Conservation (phyloP, 2,329 filamentous ascomycete species). For the Sporothrix pseudoabietina region DNA sequence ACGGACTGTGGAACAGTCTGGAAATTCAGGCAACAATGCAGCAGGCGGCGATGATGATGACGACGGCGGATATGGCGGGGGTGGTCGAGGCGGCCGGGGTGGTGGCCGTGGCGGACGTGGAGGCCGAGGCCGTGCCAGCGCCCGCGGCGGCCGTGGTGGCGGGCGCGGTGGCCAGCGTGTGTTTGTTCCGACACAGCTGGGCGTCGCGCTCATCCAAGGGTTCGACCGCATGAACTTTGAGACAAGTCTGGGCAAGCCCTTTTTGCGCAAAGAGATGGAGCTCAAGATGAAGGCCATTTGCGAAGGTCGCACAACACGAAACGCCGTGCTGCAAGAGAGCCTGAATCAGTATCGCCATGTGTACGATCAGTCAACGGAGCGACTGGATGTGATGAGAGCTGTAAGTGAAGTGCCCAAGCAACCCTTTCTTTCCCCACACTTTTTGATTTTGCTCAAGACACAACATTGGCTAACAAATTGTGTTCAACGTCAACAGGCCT, state of each 20-base stretch:
- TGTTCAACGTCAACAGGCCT: constrained; percentile 44
- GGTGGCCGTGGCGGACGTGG: constrained; percentile 47
- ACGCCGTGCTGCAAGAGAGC: constrained; percentile 77
- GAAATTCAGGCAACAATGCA: constrained; percentile 39
- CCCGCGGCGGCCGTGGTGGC: constrained; percentile 46
- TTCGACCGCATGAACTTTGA: constrained; percentile 95
- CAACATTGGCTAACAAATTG: neutral
- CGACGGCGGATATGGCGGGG: constrained; percentile 54
- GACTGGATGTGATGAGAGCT: constrained; percentile 66
- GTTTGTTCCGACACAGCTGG: constrained; percentile 89
- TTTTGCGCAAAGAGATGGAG: constrained; percentile 97
- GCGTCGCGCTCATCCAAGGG: constrained; percentile 87
- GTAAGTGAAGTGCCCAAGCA: constrained; percentile 55
- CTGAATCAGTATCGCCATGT: constrained; percentile 84
- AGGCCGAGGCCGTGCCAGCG: constrained; percentile 44
- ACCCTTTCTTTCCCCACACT: neutral
- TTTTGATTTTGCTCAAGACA: neutral
- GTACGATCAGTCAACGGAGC: constrained; percentile 77
- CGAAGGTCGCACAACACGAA: constrained; percentile 75
- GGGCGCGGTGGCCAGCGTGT: constrained; percentile 66
- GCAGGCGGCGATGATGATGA: constrained; percentile 46
- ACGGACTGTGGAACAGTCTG: constrained; percentile 54
- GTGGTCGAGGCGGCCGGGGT: constrained; percentile 51
- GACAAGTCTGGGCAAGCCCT: constrained; percentile 90
- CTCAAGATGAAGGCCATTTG: constrained; percentile 96